phyloP scores from a whole-genome alignment of 306 rosid species.

The Gynostemma pentaphyllum region DNA sequence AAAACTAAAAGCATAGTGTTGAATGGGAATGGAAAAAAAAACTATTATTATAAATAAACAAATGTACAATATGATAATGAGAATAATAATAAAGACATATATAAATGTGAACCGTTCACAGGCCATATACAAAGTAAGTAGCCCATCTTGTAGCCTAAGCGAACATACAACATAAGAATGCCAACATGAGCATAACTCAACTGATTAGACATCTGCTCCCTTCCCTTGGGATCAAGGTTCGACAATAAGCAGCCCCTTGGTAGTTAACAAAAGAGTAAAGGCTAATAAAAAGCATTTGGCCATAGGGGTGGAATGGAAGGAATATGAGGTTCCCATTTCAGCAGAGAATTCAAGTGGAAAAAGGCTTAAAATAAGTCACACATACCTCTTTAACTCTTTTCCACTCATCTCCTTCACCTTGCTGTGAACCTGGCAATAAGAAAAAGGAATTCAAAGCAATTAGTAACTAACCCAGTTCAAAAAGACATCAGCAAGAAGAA shows the following conservation, averaged over 20 bases:
- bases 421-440: neutral
- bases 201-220: no score
- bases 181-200: no score
- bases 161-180: neutral
- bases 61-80: no score
- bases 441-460: neutral
- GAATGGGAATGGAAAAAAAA: neutral
- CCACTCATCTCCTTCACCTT: conserved; percentile 4
- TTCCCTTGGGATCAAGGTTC: no score
- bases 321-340: neutral
- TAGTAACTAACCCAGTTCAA: neutral
- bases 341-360: neutral
- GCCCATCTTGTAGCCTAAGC: neutral
- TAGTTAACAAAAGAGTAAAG: neutral
- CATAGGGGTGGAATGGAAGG: neutral
- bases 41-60: no score
- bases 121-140: neutral
- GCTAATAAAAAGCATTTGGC: neutral
- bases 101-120: no score
- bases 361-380: neutral
- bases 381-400: conserved; percentile 1
- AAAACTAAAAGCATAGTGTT: neutral
- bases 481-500: neutral
- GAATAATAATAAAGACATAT: no score
- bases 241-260: neutral